A percentile compares a stretch with the other conserved stretches of the same genome.
Conservation (phyloP, 345 rosid genomes). For the Eucalyptus polyanthemos region DNA sequence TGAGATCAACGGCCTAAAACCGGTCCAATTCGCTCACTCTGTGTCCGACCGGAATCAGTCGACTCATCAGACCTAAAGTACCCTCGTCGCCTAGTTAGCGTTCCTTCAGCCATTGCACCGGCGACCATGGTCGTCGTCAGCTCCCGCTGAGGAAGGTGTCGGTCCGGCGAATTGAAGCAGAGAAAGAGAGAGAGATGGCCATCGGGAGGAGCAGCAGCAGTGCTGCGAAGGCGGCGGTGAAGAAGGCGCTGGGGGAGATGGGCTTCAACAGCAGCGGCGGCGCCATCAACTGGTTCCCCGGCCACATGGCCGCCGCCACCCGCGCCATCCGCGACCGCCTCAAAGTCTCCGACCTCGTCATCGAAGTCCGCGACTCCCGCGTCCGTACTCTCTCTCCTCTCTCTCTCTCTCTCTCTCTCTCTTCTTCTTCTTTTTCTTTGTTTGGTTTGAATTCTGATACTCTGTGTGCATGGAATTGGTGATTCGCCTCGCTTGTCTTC, state of each 20-base stretch:
- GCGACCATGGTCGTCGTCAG: not conserved
- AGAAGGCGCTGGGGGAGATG: constrained; percentile 68
- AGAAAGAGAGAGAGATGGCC: not conserved
- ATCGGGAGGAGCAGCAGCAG: not conserved
- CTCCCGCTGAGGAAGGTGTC: not conserved
- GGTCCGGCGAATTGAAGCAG: not conserved
- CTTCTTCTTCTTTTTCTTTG: not conserved
- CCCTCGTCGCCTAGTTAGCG: not conserved
- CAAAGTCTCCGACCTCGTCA: constrained; percentile 83
- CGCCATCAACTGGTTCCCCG: constrained; percentile 92
- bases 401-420: too few species aligned
- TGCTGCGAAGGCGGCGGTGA: constrained; percentile 20
- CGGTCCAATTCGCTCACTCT: not conserved
- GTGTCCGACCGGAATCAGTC: not conserved
- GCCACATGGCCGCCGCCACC: constrained; percentile 96
- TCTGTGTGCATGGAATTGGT: not conserved
- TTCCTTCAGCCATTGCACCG: not conserved
- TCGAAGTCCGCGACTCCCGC: constrained; percentile 96
- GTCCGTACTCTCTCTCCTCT: constrained; percentile 14
- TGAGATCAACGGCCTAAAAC: not conserved
- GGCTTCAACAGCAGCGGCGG: constrained; percentile 78
- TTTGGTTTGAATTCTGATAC: not conserved
- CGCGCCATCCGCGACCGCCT: constrained; percentile 90
- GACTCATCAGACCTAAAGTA: not conserved
- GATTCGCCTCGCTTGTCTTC: not conserved